phyloP scores from a whole-genome alignment of 73 alveolate genomes.

The Vitrella brassicaformis region DNA sequence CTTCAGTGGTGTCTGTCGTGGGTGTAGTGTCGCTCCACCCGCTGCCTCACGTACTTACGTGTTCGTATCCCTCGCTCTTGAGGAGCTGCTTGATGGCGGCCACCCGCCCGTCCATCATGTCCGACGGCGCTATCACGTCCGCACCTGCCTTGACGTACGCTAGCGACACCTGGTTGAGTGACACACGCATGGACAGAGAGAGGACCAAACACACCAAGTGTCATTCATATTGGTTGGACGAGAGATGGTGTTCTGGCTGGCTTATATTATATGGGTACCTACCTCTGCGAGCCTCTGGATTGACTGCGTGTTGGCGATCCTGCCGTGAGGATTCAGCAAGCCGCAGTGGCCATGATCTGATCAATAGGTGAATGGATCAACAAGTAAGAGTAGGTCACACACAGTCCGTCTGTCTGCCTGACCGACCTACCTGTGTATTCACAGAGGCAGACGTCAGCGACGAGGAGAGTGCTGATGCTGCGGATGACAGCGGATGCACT shows the following conservation, averaged over 20 bases:
- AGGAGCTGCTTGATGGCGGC: conserved; percentile 42
- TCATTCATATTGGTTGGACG: no score
- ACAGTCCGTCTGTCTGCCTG: neutral
- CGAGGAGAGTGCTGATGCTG: conserved; percentile 32
- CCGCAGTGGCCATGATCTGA: conserved; percentile 72
- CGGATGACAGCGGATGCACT: conserved; percentile 16
- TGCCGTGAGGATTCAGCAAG: conserved; percentile 33
- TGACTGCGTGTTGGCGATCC: conserved; percentile 40
- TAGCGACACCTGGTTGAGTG: conserved; percentile 45
- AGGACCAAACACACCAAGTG: neutral
- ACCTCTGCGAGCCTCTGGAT: neutral
- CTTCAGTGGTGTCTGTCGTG: conserved; percentile 4
- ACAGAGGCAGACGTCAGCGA: conserved; percentile 58
- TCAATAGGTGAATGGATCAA: no score
- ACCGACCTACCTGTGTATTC: conserved; percentile 41
- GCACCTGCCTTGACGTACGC: conserved; percentile 55
- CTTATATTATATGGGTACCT: no score
- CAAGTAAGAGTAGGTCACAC: no score
- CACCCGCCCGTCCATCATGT: conserved; percentile 68
- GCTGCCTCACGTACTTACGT: no score
- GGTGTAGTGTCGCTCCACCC: no score
- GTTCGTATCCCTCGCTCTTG: no score
- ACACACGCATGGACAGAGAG: conserved; percentile 38
- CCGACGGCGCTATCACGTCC: conserved; percentile 63
- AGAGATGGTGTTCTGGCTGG: neutral